These are phyloP conservation scores for Pythium scleroteichum DNA, from an alignment of 352 stramenopile species.

Conservation along the genomic window DNA sequence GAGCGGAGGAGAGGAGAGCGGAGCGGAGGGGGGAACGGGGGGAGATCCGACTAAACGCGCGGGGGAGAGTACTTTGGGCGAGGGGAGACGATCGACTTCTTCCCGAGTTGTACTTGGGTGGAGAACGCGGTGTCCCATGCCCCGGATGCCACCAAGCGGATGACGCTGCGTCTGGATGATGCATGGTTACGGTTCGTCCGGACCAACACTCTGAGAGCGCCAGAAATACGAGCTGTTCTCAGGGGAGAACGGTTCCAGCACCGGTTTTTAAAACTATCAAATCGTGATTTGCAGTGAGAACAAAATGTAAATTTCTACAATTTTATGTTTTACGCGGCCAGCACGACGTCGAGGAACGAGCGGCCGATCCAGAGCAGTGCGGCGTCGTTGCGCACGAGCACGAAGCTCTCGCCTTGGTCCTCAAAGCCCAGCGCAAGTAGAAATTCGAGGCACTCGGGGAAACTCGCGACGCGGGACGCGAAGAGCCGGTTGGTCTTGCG, in stretches of 20 bases:
- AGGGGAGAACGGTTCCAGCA: too few species aligned
- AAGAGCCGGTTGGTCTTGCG: slow-evolving; percentile 72
- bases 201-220: slow-evolving; percentile 1
- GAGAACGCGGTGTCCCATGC: slow-evolving; percentile 11
- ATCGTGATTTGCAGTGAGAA: too few species aligned
- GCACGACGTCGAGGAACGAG: slow-evolving; percentile 54
- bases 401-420: slow-evolving; percentile 52
- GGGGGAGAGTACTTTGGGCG: too few species aligned
- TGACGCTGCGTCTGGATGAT: slow-evolving; percentile 3
- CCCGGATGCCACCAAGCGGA: slow-evolving; percentile 4
- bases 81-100: neutral
- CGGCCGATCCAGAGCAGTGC: slow-evolving; percentile 73
- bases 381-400: slow-evolving; percentile 58
- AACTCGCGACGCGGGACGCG: slow-evolving; percentile 39
- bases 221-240: neutral
- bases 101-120: too few species aligned
- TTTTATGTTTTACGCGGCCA: neutral
- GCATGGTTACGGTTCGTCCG: too few species aligned
- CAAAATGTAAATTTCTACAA: too few species aligned
- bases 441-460: slow-evolving; percentile 69
- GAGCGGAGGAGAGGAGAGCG: neutral
- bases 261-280: too few species aligned
- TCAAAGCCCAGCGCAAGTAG: slow-evolving; percentile 66
- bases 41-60: too few species aligned
- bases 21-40: neutral